Conservation (phyloP, 1,284 basidiomycete species). For the Anthracocystis setariae region DNA sequence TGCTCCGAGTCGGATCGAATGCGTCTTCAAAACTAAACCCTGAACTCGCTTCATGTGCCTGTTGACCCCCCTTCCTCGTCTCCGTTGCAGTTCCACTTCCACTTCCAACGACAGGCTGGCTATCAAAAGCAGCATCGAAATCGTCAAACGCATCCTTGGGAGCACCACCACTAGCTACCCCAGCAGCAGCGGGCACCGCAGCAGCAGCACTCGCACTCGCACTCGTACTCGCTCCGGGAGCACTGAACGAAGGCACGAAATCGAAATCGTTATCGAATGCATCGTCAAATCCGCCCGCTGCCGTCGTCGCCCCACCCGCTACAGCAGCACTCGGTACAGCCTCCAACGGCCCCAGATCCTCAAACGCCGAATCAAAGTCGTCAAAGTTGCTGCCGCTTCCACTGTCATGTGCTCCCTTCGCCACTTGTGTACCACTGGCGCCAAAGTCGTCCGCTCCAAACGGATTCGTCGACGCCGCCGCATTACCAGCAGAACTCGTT, state of each 20-base stretch:
- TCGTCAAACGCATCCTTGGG: constrained; percentile 43
- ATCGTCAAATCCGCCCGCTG: constrained; percentile 54
- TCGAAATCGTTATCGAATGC: constrained; percentile 62
- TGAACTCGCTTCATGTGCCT: constrained; percentile 13
- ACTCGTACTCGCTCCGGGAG: constrained; percentile 17
- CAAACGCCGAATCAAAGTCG: constrained; percentile 66
- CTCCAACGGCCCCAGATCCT: constrained; percentile 58
- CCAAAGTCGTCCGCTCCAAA: constrained; percentile 49
- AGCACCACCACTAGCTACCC: neutral
- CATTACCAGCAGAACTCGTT: constrained; percentile 7
- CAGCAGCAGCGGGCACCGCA: neutral
- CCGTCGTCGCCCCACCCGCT: constrained; percentile 2
- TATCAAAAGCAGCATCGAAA: constrained; percentile 55
- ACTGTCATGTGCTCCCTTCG: constrained; percentile 22
- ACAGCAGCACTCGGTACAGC: constrained; percentile 39
- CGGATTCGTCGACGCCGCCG: constrained; percentile 32
- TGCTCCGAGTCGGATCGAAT: constrained; percentile 46
- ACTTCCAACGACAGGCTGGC: constrained; percentile 4
- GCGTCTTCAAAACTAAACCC: constrained; percentile 63
- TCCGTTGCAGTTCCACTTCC: constrained; percentile 9
- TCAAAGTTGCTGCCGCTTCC: constrained; percentile 53
- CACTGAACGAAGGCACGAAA: constrained; percentile 61
- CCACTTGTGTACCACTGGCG: neutral
- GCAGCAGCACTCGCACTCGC: constrained; percentile 1
- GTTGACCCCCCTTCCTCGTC: no score